These are phyloP conservation scores for Biscutella auriculata DNA, from an alignment of 441 rosid species.

Conservation along the genomic window DNA sequence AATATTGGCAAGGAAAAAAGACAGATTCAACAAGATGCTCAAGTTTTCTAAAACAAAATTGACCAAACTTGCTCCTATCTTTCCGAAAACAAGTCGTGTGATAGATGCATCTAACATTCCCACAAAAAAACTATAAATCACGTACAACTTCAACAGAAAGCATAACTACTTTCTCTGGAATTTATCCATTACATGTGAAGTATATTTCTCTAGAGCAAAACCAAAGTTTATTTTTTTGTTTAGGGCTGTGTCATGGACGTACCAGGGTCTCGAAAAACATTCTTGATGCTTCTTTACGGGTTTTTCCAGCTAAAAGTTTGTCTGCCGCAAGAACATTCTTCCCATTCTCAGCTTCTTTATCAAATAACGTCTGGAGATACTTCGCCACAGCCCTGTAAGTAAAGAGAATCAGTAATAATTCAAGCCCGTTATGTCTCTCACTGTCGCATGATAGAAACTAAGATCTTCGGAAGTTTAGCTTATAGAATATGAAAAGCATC, in stretches of 20 bases:
- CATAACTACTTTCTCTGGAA: background rate
- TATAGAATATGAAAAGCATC: background rate
- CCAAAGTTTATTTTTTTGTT: background rate
- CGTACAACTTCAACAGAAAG: no score
- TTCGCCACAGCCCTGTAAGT: conserved; percentile 79
- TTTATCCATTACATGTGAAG: background rate
- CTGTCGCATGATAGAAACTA: background rate
- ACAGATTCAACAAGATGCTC: background rate
- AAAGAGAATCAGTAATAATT: background rate
- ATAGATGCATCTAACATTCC: background rate
- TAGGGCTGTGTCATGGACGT: conserved; percentile 17
- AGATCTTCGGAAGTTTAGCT: background rate
- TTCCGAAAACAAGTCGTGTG: background rate
- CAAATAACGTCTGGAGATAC: conserved; percentile 70
- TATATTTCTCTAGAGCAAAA: background rate
- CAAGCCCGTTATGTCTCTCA: background rate
- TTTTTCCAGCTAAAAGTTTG: conserved; percentile 71
- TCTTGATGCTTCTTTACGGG: conserved; percentile 97
- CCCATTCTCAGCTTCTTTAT: conserved; percentile 53
- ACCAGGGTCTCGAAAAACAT: conserved; percentile 98
- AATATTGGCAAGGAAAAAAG: background rate
- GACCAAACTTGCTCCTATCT: background rate
- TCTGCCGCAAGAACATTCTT: conserved; percentile 50
- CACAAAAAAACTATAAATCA: no score
- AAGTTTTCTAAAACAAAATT: background rate